Conservation (phyloP, 2,329 filamentous ascomycete species). For the Fusarium haematococcum region DNA sequence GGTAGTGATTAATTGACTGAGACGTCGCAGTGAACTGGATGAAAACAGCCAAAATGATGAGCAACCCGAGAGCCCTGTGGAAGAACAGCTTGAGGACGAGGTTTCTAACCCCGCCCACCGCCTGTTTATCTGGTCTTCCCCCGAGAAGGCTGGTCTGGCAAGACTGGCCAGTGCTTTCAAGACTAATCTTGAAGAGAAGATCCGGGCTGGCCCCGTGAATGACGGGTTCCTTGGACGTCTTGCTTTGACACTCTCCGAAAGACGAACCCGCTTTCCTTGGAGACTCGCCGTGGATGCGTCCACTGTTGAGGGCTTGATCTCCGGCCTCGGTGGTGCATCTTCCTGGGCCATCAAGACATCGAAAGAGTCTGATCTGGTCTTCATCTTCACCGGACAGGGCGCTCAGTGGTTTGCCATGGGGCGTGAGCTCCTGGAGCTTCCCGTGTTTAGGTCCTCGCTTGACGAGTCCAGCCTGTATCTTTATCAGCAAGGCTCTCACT, state of each 20-base stretch:
- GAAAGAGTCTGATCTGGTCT: not conserved
- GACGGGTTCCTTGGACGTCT: not conserved
- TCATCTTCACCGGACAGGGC: constrained; percentile 52
- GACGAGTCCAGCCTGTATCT: constrained; percentile 26
- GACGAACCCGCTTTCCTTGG: not conserved
- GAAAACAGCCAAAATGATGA: too few relatives aligned
- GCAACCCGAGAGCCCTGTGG: too few relatives aligned
- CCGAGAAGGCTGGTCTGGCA: not conserved
- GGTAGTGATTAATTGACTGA: not conserved
- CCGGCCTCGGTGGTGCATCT: not conserved
- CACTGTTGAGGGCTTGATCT: not conserved
- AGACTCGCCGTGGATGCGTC: not conserved
- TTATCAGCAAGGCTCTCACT: constrained; percentile 46
- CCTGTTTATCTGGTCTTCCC: not conserved
- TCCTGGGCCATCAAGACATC: not conserved
- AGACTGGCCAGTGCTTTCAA: not conserved
- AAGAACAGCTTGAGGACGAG: not conserved
- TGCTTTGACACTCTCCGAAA: not conserved
- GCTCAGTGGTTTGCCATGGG: constrained; percentile 50
- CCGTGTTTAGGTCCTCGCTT: constrained; percentile 4
- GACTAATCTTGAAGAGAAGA: not conserved
- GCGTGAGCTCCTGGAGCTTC: constrained; percentile 38
- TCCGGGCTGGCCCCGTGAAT: not conserved
- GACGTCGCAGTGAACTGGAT: not conserved
- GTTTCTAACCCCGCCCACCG: not conserved